phyloP scores from a whole-genome alignment of 768 basidiomycete species.

The Collybia mongolica region DNA sequence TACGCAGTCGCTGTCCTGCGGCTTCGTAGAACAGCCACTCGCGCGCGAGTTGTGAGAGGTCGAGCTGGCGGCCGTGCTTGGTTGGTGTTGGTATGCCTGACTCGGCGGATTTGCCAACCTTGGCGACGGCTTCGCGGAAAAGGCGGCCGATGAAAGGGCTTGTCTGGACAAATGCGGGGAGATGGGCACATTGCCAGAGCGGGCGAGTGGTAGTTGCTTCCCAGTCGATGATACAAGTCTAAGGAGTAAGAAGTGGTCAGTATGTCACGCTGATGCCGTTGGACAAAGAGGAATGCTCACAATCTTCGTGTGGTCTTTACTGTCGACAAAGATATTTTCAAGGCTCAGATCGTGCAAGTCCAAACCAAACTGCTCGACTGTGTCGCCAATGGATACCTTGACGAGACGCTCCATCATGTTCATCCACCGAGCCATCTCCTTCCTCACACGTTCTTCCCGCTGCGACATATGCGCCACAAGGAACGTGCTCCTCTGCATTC shows the following conservation, averaged over 20 bases:
- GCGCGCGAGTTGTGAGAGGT: slow-evolving; percentile 45
- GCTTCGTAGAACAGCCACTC: slow-evolving; percentile 80
- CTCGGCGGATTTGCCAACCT: slow-evolving; percentile 30
- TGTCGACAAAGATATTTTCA: slow-evolving; percentile 84
- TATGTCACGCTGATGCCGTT: slow-evolving; percentile 1
- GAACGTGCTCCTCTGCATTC: slow-evolving; percentile 80
- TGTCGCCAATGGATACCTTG: slow-evolving; percentile 25
- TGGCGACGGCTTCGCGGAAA: slow-evolving; percentile 63
- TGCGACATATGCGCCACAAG: slow-evolving; percentile 66
- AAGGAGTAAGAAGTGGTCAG: slow-evolving; percentile 10
- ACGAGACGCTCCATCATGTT: slow-evolving; percentile 61
- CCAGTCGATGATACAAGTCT: slow-evolving; percentile 91
- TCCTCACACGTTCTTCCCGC: slow-evolving; percentile 60
- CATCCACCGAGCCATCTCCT: slow-evolving; percentile 75
- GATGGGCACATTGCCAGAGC: slow-evolving; percentile 81
- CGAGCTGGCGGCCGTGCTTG: slow-evolving; percentile 19
- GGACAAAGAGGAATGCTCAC: slow-evolving; percentile 42
- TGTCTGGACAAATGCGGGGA: slow-evolving; percentile 78
- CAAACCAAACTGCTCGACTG: slow-evolving; percentile 62
- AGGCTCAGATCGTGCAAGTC: slow-evolving; percentile 86
- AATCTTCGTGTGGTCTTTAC: slow-evolving; percentile 61
- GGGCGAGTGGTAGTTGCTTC: slow-evolving; percentile 88
- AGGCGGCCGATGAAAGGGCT: slow-evolving; percentile 71
- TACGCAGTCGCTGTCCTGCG: slow-evolving; percentile 61
- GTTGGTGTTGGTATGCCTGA: slow-evolving; percentile 21